Evolutionary conservation across 768 basidiomycete genomes (phyloP).

Genomic region (Panellus pusillus): DNA sequence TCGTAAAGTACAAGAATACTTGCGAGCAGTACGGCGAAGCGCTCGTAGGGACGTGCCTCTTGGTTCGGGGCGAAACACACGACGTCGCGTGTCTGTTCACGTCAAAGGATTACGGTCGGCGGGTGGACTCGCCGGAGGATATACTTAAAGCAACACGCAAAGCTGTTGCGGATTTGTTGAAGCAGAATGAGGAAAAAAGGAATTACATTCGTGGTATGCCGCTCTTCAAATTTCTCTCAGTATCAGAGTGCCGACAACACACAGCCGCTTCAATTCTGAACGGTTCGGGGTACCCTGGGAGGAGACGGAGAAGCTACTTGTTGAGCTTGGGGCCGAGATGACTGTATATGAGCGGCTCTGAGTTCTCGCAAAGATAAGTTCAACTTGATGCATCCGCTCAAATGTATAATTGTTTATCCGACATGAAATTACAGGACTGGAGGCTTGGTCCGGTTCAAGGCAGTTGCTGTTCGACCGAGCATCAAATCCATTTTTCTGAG

Average conservation of each 20-base stretch:
- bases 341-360: conserved; percentile 33
- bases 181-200: conserved; percentile 32
- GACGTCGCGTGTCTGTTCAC: conserved; percentile 45
- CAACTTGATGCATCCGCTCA: too few relatives aligned
- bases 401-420: too few relatives aligned
- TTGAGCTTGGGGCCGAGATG: conserved; percentile 33
- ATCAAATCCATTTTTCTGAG: too few relatives aligned
- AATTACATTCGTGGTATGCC: conserved; percentile 39
- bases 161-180: conserved; percentile 34
- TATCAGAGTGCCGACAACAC: background rate
- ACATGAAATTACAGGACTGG: too few relatives aligned
- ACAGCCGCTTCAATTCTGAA: conserved; percentile 45
- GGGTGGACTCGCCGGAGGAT: conserved; percentile 35
- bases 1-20: conserved; percentile 31
- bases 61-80: conserved; percentile 35
- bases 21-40: conserved; percentile 30
- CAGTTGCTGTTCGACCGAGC: too few relatives aligned
- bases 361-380: background rate
- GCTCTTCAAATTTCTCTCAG: background rate
- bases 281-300: conserved; percentile 46
- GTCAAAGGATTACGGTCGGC: conserved; percentile 38
- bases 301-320: conserved; percentile 35
- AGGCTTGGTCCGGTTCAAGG: too few relatives aligned
- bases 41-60: conserved; percentile 38
- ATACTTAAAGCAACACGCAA: conserved; percentile 37